Base-by-base conservation (phyloP, 345 rosid species). In the Ceriops tagal region DNA sequence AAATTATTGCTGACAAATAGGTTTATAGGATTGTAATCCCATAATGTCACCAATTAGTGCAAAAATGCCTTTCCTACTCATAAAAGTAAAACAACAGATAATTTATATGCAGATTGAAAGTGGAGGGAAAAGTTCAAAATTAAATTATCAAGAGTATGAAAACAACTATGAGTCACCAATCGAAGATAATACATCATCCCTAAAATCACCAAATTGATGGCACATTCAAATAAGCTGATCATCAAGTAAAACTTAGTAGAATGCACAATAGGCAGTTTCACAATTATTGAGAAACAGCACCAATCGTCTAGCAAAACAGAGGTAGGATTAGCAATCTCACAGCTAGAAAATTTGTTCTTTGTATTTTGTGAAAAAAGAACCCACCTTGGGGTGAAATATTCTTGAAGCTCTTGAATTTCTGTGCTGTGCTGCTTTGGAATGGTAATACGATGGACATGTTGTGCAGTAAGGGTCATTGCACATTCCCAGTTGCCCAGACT, bases 401-500 rank as follows among this genome's bases (percentile, higher is more conserved):
- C 81, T 67, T 4, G 92, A 86, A 66, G 78, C 63, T 69, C 65
- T 86, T 34, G 84, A 73, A 62, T 49, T 31, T 20, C 73, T 84
- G n/a, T 72, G 74, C 31, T 73, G 80, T 27, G 72, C 70, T 57
- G 81, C 72, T 71, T 80, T 80, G 52, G 66, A 64, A 69, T 80
- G 82, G 84, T 87, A 88, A 67, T 73, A 81, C 27, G 88, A 76
- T 37, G 96, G 98, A 60, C 98, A 93, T 68, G 89, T 88, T 21
- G 97, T 93, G 79, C 97, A 91, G 71, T 91, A 93, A 69, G 96
- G 98, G 83, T 89, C 92, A 77, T 82, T 83, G 73, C 98, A 93
- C 90, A 84, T 78, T 6, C 98, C 97, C 64, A 88, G 65, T 58
- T 82, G 90, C 15, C 98, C 97, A 76, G 97, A 93, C 83, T 90